Percentiles rank a stretch among this genome's conserved stretches.
Conservation (phyloP, 2,329 filamentous ascomycete species). For the Trichoderma citrinoviride region DNA sequence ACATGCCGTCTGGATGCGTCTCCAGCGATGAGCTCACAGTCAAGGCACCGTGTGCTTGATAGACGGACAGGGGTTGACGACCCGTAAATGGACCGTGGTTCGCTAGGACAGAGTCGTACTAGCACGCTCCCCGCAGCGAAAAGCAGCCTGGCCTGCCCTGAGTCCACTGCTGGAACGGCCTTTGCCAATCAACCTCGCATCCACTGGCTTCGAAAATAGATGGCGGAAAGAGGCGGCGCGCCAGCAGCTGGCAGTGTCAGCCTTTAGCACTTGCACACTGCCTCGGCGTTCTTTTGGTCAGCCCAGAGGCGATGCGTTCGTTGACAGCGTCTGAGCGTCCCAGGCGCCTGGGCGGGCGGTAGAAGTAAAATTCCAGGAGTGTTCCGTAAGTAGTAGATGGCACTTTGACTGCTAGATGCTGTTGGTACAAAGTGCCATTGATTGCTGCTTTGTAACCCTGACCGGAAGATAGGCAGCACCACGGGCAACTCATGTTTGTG, state of each 20-base stretch:
- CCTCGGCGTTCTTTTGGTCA: background rate
- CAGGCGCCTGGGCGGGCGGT: too few relatives aligned
- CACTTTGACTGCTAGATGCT: background rate
- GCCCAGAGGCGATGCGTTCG: background rate
- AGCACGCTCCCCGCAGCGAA: background rate
- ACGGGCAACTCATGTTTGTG: background rate
- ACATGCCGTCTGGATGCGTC: background rate
- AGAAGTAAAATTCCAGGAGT: too few relatives aligned
- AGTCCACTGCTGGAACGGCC: background rate
- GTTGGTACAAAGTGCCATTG: background rate
- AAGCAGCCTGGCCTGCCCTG: background rate
- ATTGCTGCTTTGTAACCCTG: background rate
- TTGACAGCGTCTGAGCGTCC: background rate
- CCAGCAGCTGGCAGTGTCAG: background rate
- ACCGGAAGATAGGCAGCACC: background rate
- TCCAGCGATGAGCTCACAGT: background rate
- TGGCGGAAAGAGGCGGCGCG: background rate
- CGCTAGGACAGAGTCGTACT: background rate
- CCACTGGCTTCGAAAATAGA: background rate
- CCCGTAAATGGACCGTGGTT: background rate
- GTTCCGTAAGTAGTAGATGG: background rate
- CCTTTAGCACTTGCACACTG: background rate
- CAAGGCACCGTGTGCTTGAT: background rate
- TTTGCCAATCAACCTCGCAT: conserved; percentile 3
- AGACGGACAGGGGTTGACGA: background rate